These are phyloP conservation scores for Strobilomyces echinocephalus DNA, from an alignment of 768 basidiomycete species.

Conservation along the genomic window DNA sequence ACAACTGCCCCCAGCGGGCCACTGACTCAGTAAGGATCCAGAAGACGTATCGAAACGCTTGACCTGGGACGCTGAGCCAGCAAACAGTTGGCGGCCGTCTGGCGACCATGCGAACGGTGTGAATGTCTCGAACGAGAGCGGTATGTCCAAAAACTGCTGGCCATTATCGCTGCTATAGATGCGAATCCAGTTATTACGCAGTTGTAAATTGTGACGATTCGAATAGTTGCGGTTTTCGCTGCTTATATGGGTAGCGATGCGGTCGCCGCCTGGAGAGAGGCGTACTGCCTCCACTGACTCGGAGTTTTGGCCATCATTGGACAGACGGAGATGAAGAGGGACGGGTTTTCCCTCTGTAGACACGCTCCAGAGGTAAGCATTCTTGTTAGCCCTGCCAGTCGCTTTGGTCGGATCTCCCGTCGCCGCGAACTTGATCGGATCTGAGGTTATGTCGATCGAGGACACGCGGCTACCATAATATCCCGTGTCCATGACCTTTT, in stretches of 20 bases:
- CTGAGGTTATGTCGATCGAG: background rate
- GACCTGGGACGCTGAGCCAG: background rate
- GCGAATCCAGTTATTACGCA: background rate
- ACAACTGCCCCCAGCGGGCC: background rate
- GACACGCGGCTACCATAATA: background rate
- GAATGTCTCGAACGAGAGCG: background rate
- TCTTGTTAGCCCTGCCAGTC: no score
- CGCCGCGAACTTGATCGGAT: background rate
- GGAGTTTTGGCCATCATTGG: background rate
- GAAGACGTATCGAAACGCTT: background rate
- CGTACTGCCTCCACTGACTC: background rate
- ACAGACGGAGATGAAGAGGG: background rate
- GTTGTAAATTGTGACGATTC: background rate
- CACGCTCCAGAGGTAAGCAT: background rate
- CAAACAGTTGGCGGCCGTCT: background rate
- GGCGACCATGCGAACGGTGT: background rate
- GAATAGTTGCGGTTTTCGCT: background rate
- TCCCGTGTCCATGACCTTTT: background rate
- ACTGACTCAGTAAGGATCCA: background rate
- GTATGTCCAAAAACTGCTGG: background rate
- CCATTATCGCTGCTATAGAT: background rate
- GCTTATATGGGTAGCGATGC: background rate
- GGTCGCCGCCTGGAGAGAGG: conserved; percentile 4
- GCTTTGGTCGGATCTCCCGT: background rate
- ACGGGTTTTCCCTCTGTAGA: background rate